Base-by-base conservation (phyloP, 192 early-diverging fungal genomes). In the Mortierella antarctica region DNA sequence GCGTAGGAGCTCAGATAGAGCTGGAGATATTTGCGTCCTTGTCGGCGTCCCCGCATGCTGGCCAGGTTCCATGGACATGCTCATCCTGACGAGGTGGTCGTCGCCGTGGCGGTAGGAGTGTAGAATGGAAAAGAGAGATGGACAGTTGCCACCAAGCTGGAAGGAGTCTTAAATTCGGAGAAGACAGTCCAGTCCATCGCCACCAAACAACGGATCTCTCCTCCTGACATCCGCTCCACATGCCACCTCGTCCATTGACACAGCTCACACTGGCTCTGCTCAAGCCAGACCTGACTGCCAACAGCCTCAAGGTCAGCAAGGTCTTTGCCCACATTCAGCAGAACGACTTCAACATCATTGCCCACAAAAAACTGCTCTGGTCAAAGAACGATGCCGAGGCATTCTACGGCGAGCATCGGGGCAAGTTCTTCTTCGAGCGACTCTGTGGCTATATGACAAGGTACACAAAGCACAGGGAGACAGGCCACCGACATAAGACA, bases 381-480 rank as follows among this genome's bases (percentile, higher is more conserved):
- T 85, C 86, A 10, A 64, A 67, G n/a, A 62, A 57, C 11, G 81
- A 93, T 40, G 92, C 93, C 2, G 83, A 82, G 57, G 48, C 57
- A 20, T 94, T 94, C 69, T 94, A 94, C 68, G 83, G 57, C 7
- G 93, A 91, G 55, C 92, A 94, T 67, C 71, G 83, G 14, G 87
- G 84, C 10, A 86, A 88, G 60, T 92, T 92, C 83, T 93, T 93
- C 65, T 93, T 88, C 70, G 82, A 88, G 44, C 83, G 93, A 8
- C 73, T 94, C 12, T 89, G 91, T 67, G 87, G 88, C 8, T 94
- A 93, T 78, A 93, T 93, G 92, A 90, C 91, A 13, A 89, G 88
- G 88, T 87, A 83, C 31, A 31, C 31, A 31, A 1, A 31, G 31
- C 31, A n/a, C n/a, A n/a, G n/a, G 44, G 20, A 1, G 57, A 46